phyloP scores from a whole-genome alignment of 2,329 filamentous ascomycete species.

The Colletotrichum horii region DNA sequence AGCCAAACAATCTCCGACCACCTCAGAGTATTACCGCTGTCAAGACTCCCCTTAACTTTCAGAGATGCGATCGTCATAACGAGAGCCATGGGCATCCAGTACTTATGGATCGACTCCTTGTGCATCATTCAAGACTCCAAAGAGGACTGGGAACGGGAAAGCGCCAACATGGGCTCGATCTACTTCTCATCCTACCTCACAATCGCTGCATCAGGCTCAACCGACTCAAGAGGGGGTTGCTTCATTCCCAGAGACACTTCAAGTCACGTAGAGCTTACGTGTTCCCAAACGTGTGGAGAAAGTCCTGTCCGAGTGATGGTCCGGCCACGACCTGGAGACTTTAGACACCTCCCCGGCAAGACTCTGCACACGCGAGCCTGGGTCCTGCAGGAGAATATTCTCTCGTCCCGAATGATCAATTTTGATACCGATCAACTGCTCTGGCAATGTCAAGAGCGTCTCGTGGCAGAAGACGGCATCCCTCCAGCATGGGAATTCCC shows the following conservation, averaged over 20 bases:
- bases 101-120: background rate
- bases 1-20: background rate
- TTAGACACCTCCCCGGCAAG: fast-evolving
- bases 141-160: background rate
- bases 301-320: background rate
- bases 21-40: background rate
- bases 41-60: background rate
- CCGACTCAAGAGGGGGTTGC: background rate
- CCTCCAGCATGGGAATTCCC: background rate
- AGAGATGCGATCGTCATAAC: background rate
- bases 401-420: background rate
- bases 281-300: background rate
- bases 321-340: background rate
- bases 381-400: background rate
- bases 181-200: background rate
- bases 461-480: background rate
- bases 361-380: background rate
- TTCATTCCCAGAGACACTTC: background rate
- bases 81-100: background rate
- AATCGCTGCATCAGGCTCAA: background rate
- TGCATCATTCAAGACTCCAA: background rate
- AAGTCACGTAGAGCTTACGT: background rate
- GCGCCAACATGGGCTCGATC: background rate
- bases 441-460: background rate
- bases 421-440: background rate